Evolutionary conservation across 306 rosid genomes (phyloP).

Genomic region (Cicer arietinum): DNA sequence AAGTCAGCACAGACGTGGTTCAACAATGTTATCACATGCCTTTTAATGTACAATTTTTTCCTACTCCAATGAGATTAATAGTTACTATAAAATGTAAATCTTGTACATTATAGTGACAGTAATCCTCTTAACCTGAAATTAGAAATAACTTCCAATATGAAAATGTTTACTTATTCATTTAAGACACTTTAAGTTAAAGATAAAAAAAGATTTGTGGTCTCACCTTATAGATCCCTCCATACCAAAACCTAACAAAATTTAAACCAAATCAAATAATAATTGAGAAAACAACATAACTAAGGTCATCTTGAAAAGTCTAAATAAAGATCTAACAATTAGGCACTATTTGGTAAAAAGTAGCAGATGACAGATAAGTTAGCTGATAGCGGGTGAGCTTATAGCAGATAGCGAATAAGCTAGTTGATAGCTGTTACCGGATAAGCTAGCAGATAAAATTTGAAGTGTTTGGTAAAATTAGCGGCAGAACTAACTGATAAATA

Average conservation of each 20-base stretch:
- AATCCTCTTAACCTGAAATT: not conserved
- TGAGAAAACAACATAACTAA: constrained; percentile 18
- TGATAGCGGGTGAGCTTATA: no score
- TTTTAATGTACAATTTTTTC: not conserved
- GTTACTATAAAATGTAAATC: not conserved
- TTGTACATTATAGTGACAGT: not conserved
- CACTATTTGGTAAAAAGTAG: no score
- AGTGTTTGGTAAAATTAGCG: no score
- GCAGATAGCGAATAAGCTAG: no score
- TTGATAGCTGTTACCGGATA: no score
- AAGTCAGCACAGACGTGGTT: constrained; percentile 28
- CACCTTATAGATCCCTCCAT: constrained; percentile 84
- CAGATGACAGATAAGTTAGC: no score
- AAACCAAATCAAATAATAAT: constrained; percentile 12
- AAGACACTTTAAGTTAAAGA: constrained; percentile 10
- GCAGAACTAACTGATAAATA: no score
- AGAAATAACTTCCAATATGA: constrained; percentile 32
- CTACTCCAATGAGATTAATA: not conserved
- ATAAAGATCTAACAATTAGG: constrained; percentile 12
- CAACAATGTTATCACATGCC: constrained; percentile 24
- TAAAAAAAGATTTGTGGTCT: not conserved
- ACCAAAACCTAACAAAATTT: constrained; percentile 73
- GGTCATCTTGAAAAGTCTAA: not conserved
- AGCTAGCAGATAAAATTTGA: no score
- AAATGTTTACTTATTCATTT: constrained; percentile 30